These are phyloP conservation scores for Parascedosporium putredinis DNA, from an alignment of 2,329 filamentous ascomycete genomes.

Conservation along the genomic window DNA sequence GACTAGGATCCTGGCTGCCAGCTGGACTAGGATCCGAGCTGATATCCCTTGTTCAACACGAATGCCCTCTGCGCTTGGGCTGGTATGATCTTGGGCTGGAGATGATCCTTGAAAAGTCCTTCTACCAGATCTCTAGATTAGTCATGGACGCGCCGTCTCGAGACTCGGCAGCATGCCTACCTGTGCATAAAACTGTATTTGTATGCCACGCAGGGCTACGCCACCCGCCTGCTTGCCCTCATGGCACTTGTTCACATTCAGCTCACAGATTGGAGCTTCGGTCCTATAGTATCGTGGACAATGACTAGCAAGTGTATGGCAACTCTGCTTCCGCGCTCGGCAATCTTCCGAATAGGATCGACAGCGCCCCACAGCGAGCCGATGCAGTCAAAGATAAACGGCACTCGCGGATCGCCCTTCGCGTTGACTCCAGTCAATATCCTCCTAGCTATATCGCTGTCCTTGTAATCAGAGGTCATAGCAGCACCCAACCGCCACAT, in stretches of 20 bases:
- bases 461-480: constrained; percentile 36
- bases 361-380: constrained; percentile 37
- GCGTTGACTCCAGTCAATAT: constrained; percentile 19
- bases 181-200: constrained; percentile 42
- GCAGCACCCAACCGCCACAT: constrained; percentile 33
- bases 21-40: too few species aligned
- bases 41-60: too few species aligned
- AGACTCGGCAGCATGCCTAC: constrained; percentile 21
- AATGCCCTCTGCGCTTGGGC: constrained; percentile 27
- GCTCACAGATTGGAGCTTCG: constrained; percentile 39
- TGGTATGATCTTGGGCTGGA: constrained; percentile 45
- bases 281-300: constrained; percentile 36
- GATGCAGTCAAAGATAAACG: constrained; percentile 46
- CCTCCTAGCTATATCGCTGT: constrained; percentile 23
- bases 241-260: constrained; percentile 35
- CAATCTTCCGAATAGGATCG: constrained; percentile 38
- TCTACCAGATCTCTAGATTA: constrained; percentile 23
- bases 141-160: not conserved
- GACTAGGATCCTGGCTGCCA: too few species aligned
- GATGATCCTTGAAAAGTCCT: constrained; percentile 43
- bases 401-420: constrained; percentile 20
- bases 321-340: constrained; percentile 36
- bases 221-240: constrained; percentile 37
- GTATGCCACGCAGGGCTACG: constrained; percentile 40
- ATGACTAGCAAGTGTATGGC: constrained; percentile 53